Conservation (phyloP, 2,329 filamentous ascomycete genomes). For the Triangularia setosa region DNA sequence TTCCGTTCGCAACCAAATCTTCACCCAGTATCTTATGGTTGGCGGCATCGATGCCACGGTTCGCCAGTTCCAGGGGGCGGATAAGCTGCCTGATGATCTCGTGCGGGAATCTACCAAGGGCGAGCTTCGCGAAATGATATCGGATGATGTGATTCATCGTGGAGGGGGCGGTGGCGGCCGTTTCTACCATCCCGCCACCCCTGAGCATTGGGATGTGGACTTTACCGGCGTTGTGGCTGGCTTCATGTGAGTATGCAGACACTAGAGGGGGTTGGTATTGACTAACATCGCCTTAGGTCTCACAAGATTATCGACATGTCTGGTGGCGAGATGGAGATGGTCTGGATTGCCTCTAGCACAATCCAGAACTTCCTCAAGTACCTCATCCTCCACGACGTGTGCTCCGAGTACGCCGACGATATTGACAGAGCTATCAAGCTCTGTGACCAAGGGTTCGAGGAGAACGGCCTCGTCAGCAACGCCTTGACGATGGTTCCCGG, state of each 20-base stretch:
- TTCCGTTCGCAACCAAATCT: constrained; percentile 56
- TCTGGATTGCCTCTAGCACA: constrained; percentile 61
- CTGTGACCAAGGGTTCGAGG: constrained; percentile 62
- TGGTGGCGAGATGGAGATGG: constrained; percentile 49
- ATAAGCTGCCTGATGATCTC: constrained; percentile 37
- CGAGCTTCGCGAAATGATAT: constrained; percentile 61
- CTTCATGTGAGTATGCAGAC: constrained; percentile 61
- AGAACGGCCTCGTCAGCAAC: constrained; percentile 59
- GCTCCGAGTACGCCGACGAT: constrained; percentile 70
- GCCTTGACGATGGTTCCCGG: constrained; percentile 62
- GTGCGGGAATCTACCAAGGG: constrained; percentile 58
- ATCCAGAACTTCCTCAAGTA: constrained; percentile 88
- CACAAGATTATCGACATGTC: constrained; percentile 54
- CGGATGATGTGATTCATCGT: constrained; percentile 55
- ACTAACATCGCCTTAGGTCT: constrained; percentile 40
- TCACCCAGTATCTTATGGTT: constrained; percentile 76
- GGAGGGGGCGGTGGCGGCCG: constrained; percentile 39
- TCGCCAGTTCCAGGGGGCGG: constrained; percentile 58
- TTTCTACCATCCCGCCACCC: constrained; percentile 49
- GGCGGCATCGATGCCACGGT: constrained; percentile 68
- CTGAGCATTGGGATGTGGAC: constrained; percentile 69
- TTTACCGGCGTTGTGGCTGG: constrained; percentile 74
- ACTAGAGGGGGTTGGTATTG: too few relatives aligned
- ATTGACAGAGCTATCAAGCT: constrained; percentile 62
- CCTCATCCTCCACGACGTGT: constrained; percentile 77